phyloP scores from a whole-genome alignment of 2,329 filamentous ascomycete species.

The Penicillium sp. region DNA sequence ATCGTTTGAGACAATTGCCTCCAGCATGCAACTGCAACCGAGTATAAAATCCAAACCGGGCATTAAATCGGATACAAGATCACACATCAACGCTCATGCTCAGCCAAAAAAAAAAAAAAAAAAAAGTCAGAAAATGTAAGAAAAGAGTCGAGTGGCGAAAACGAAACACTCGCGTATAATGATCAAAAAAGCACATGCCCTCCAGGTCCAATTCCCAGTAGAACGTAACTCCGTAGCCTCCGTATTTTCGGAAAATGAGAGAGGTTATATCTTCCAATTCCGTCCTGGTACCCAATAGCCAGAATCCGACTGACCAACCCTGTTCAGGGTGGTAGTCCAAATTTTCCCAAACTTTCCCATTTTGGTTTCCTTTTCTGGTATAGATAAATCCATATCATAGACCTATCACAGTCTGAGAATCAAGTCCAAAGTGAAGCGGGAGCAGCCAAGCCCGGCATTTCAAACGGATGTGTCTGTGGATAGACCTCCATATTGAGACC shows the following conservation, averaged over 20 bases:
- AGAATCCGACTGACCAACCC: background rate
- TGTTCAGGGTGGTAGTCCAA: background rate
- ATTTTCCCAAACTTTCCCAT: background rate
- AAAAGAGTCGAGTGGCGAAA: constrained; percentile 5
- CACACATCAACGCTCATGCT: constrained; percentile 20
- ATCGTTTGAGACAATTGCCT: constrained; percentile 8
- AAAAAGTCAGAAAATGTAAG: background rate
- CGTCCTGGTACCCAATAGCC: constrained; percentile 6
- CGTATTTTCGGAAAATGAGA: background rate
- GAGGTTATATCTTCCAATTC: background rate
- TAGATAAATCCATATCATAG: background rate
- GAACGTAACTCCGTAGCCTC: background rate
- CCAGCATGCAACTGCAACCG: constrained; percentile 1
- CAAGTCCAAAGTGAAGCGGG: constrained; percentile 42
- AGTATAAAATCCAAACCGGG: background rate
- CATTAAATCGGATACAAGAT: background rate
- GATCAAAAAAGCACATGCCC: background rate
- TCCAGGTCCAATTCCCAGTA: background rate
- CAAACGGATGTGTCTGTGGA: constrained; percentile 34
- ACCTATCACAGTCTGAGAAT: constrained; percentile 1
- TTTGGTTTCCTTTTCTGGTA: background rate
- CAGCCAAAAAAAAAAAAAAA: constrained; percentile 1
- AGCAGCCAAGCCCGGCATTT: constrained; percentile 35
- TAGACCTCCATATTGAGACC: constrained; percentile 35
- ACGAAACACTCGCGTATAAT: background rate